Evolutionary conservation across 2,329 filamentous ascomycete genomes (phyloP), one percentile per base, ranked within the genome.

Genomic region (Aspergillus sp.): DNA sequence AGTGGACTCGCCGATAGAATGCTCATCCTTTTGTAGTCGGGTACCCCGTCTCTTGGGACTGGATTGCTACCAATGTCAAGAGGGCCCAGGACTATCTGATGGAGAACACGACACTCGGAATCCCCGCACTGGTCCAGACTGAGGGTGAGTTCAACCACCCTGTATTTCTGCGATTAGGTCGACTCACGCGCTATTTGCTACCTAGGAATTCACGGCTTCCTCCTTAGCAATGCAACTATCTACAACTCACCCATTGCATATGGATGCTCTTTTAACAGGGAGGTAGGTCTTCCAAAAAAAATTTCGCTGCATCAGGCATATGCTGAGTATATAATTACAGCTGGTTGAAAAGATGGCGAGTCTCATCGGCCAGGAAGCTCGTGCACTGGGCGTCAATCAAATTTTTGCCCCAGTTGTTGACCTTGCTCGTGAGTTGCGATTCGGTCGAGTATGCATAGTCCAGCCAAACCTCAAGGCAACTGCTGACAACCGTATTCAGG

Each of bases 181-280:
- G 20, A 20, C 11, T 32, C 26, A 38, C 19, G 16, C 14, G 38
- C 17, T 4, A 13, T n/a, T 14, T 22, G 33, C 4, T 19, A 5
- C 4, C 20, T 19, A 52, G 50, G 44, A 4, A 86, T 90, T 42
- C 87, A 90, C 62, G 88, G 87, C 1, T 84, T 90, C 58, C 74
- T 89, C 30, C 80, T 86, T 41, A 80, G 81, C 9, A 90, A 90
- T 65, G 87, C 86, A 2, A 90, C 88, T 1, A 88, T 90, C 53
- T 91, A 90, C 75, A 90, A 90, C 70, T 88, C 85, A 1, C 87
- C 88, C 0, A 89, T 90, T 59, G 87, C 76, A 7, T 82, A 87
- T 49, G 87, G 82, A 14, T 89, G 85, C 62, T 86, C 86, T 0
- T 90, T 85, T 74, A 88, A 90, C 64, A 80, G 81, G 0, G 76